These are phyloP conservation scores for Sporothrix inflata DNA, from an alignment of 2,329 filamentous ascomycete genomes.

Conservation along the genomic window DNA sequence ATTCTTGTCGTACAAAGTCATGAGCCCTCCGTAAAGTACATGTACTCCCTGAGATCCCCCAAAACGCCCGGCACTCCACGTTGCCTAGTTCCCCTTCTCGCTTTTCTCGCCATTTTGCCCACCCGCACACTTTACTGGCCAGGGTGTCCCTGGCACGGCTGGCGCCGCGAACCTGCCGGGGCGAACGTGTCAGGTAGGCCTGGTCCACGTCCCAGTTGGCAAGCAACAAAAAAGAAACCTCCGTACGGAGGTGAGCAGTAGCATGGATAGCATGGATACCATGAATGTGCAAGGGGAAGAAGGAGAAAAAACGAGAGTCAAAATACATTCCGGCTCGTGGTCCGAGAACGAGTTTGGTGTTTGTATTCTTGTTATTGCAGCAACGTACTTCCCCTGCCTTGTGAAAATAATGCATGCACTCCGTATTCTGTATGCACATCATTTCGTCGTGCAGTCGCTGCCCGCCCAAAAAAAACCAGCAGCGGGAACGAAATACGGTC, in stretches of 20 bases:
- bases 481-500: background rate
- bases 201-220: background rate
- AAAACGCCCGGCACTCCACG: background rate
- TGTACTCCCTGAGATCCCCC: background rate
- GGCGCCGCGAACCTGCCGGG: constrained; percentile 2
- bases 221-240: background rate
- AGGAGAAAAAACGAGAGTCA: background rate
- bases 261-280: constrained; percentile 6
- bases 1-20: background rate
- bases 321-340: background rate
- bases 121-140: background rate
- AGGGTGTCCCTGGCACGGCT: constrained; percentile 10
- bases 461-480: background rate
- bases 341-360: background rate
- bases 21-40: background rate
- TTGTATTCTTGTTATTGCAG: background rate
- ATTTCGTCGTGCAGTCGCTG: background rate
- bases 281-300: constrained; percentile 10
- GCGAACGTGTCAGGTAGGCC: background rate
- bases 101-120: background rate
- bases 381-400: background rate
- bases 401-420: background rate
- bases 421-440: background rate
- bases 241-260: constrained; percentile 1
- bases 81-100: background rate